These are phyloP conservation scores for Aspergillus bridgeri DNA, from an alignment of 495 filamentous ascomycete species.

Conservation along the genomic window DNA sequence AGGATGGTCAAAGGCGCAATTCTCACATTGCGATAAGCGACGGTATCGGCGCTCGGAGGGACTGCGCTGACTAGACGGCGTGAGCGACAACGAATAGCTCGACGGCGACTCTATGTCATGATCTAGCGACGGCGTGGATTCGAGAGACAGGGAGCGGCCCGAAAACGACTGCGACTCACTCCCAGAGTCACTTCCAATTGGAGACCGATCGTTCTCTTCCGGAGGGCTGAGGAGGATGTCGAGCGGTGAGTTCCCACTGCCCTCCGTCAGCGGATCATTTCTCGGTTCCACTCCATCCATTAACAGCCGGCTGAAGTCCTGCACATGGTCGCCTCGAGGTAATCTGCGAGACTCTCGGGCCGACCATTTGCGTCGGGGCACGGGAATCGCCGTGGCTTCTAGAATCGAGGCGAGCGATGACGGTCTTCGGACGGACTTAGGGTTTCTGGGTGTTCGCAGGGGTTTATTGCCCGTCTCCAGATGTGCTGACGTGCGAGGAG, in stretches of 20 bases:
- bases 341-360: constrained; percentile 33
- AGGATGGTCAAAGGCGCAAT: constrained; percentile 56
- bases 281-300: constrained; percentile 35
- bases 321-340: constrained; percentile 41
- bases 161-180: constrained; percentile 39
- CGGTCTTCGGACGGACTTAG: constrained; percentile 30
- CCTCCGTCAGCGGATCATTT: constrained; percentile 31
- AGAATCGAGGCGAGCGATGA: constrained; percentile 39
- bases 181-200: constrained; percentile 37
- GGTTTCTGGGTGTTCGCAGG: constrained; percentile 8
- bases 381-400: constrained; percentile 44
- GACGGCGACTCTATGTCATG: constrained; percentile 50
- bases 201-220: constrained; percentile 35
- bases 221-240: constrained; percentile 48
- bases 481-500: constrained; percentile 21
- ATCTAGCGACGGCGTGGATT: constrained; percentile 61
- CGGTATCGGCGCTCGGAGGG: constrained; percentile 39
- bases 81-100: constrained; percentile 34
- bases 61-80: constrained; percentile 36
- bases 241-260: constrained; percentile 32
- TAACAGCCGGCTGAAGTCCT: constrained; percentile 45
- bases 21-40: constrained; percentile 45
- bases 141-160: constrained; percentile 52
- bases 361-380: constrained; percentile 34
- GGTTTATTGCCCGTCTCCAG: constrained; percentile 12